Conservation (phyloP, 140 eudicot species). For the Cichorium intybus region DNA sequence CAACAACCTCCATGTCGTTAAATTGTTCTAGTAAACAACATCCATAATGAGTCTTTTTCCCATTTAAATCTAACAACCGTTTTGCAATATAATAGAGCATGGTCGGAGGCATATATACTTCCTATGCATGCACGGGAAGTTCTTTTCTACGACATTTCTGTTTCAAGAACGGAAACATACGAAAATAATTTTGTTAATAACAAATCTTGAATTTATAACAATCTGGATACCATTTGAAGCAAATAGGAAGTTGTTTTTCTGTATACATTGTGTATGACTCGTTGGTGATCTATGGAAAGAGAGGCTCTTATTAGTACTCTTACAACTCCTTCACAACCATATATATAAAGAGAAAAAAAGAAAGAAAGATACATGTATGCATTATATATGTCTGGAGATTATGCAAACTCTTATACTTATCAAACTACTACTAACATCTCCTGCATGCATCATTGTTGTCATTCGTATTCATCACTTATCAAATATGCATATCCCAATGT, state of each 20-base stretch:
- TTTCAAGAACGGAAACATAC: background rate
- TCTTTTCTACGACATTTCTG: background rate
- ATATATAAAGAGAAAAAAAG: conserved; percentile 16
- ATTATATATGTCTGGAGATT: conserved; percentile 28
- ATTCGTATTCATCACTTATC: conserved; percentile 42
- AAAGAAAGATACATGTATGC: conserved; percentile 15
- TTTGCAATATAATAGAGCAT: too few relatives aligned
- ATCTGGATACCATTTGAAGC: background rate
- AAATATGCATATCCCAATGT: conserved; percentile 77
- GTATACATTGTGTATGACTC: conserved; percentile 13
- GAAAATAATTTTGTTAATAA: background rate
- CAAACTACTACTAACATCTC: conserved; percentile 10
- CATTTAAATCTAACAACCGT: too few relatives aligned
- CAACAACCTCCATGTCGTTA: too few relatives aligned
- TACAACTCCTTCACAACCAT: conserved; percentile 13
- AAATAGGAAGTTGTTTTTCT: background rate
- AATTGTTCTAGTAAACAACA: too few relatives aligned
- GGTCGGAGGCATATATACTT: background rate
- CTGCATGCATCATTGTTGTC: conserved; percentile 7
- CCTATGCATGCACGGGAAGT: background rate
- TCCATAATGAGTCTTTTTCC: too few relatives aligned
- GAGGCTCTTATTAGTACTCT: conserved; percentile 11
- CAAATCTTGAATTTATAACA: background rate
- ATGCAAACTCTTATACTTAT: conserved; percentile 26
- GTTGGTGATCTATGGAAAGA: conserved; percentile 4